Percentiles rank a stretch among this genome's conserved stretches.
These are phyloP conservation scores for Grifola frondosa DNA, from an alignment of 1,284 basidiomycete species.

Conservation along the genomic window DNA sequence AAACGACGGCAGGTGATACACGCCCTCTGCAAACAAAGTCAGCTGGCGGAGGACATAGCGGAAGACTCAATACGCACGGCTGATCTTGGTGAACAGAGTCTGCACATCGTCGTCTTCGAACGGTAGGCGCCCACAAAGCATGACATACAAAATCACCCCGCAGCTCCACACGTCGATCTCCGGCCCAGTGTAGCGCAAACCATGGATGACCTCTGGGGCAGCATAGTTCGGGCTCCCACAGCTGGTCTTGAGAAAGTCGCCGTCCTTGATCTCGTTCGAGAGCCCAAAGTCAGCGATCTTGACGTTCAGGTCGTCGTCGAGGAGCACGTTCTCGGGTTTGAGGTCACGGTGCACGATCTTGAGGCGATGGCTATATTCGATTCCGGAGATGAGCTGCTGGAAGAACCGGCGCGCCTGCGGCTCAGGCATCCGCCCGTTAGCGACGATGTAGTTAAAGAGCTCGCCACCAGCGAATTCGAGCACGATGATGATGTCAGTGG, in stretches of 20 bases:
- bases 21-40: slow-evolving; percentile 59
- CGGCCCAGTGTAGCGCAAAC: slow-evolving; percentile 90
- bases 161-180: slow-evolving; percentile 99
- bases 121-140: slow-evolving; percentile 88
- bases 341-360: slow-evolving; percentile 96
- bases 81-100: slow-evolving; percentile 89
- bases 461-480: slow-evolving; percentile 92
- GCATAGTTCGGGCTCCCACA: slow-evolving; percentile 97
- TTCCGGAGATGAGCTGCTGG: slow-evolving; percentile 94
- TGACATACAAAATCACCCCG: slow-evolving; percentile 94
- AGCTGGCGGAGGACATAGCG: slow-evolving; percentile 4
- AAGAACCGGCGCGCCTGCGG: slow-evolving; percentile 87
- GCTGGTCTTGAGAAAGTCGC: slow-evolving; percentile 92
- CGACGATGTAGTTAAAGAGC: slow-evolving; percentile 94
- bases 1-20: slow-evolving; percentile 79
- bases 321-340: slow-evolving; percentile 89
- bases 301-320: slow-evolving; percentile 80
- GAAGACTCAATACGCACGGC: slow-evolving; percentile 54
- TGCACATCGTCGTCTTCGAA: slow-evolving; percentile 97
- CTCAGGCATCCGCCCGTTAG: slow-evolving; percentile 85
- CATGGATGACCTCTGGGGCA: slow-evolving; percentile 92
- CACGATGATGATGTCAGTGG: slow-evolving; percentile 94
- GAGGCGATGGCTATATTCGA: slow-evolving; percentile 92
- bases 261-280: slow-evolving; percentile 92
- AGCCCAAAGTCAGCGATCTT: slow-evolving; percentile 97